Percentiles rank a stretch among this genome's conserved stretches.
Evolutionary conservation across 1,284 basidiomycete species (phyloP).

Genomic region (Puccinia hordei): DNA sequence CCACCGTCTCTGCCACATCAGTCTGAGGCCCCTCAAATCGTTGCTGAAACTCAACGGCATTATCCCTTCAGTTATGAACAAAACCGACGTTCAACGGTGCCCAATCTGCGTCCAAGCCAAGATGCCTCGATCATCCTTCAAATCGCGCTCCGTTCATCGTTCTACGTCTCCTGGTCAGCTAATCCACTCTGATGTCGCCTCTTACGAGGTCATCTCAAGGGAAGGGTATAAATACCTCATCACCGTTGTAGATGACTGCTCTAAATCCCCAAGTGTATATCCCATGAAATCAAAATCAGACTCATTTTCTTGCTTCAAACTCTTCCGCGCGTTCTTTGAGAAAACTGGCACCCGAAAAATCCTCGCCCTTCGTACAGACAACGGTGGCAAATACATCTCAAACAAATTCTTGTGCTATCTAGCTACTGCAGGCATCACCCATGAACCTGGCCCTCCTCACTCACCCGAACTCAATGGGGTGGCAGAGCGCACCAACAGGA

Average conservation of each 20-base stretch:
- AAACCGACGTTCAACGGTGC: not conserved
- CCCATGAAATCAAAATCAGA: too few species aligned
- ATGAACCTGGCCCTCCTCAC: too few species aligned
- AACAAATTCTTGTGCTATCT: not conserved
- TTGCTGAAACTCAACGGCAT: not conserved
- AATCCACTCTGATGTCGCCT: constrained; percentile 4
- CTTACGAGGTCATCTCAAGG: not conserved
- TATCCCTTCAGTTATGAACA: not conserved
- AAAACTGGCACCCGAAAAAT: constrained; percentile 51
- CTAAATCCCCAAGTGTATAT: not conserved
- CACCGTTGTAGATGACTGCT: not conserved
- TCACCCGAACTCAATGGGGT: too few species aligned
- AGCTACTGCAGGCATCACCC: too few species aligned
- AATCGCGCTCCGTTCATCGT: not conserved
- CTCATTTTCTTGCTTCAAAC: constrained; percentile 56
- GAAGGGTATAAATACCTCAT: not conserved
- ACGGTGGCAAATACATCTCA: not conserved
- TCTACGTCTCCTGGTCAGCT: not conserved
- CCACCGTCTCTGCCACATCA: not conserved
- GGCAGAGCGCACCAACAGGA: too few species aligned
- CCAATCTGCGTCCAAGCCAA: constrained; percentile 1
- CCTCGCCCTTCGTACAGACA: not conserved
- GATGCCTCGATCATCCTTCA: not conserved
- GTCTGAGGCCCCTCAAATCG: not conserved
- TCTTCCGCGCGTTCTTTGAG: constrained; percentile 57